Conservation (phyloP, 139 green algal species). For the Parachlorella kessleri region DNA sequence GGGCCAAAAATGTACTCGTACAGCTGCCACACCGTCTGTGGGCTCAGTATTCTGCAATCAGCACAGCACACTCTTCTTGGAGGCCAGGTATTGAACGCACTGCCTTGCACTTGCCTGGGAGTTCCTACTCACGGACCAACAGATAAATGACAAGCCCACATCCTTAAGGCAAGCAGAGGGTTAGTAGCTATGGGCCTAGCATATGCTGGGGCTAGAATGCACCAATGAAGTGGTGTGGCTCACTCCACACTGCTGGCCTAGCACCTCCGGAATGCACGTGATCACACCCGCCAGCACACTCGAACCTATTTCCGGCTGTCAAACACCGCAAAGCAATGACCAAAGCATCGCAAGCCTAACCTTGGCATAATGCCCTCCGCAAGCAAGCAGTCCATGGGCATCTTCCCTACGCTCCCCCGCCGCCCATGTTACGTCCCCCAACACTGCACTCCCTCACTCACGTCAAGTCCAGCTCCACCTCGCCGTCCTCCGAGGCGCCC, state of each 20-base stretch:
- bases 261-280: too few relatives aligned
- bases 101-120: not conserved
- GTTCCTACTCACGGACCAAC: too few relatives aligned
- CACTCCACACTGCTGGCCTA: too few relatives aligned
- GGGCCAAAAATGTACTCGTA: constrained; percentile 31
- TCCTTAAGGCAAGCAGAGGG: not conserved
- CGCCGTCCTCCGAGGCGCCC: constrained; percentile 38
- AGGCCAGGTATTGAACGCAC: not conserved
- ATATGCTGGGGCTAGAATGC: not conserved
- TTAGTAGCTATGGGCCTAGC: not conserved
- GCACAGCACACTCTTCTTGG: too few relatives aligned
- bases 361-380: too few relatives aligned
- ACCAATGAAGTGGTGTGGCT: too few relatives aligned
- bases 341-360: too few relatives aligned
- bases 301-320: too few relatives aligned
- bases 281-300: too few relatives aligned
- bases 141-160: not conserved
- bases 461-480: constrained; percentile 41
- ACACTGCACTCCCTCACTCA: not conserved
- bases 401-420: not conserved
- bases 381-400: too few relatives aligned
- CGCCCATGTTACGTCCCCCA: not conserved
- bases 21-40: constrained; percentile 24
- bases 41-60: constrained; percentile 15
- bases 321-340: too few relatives aligned